phyloP scores from a whole-genome alignment of 306 rosid genomes.

The Malus sieversii region DNA sequence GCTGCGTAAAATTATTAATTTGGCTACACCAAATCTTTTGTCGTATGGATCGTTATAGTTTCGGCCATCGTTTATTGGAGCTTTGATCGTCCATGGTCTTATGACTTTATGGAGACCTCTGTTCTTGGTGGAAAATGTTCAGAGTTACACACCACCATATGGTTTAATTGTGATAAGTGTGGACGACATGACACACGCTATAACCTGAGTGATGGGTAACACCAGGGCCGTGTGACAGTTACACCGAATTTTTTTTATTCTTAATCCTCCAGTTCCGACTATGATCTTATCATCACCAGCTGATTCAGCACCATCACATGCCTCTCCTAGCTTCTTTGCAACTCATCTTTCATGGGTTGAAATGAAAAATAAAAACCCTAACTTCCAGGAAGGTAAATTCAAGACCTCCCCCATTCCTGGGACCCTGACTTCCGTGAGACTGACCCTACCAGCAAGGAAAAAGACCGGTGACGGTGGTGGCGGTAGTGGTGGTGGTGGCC shows the following conservation, averaged over 20 bases:
- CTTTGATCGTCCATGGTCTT: not conserved
- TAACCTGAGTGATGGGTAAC: not conserved
- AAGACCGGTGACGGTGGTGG: not conserved
- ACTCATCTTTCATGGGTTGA: not conserved
- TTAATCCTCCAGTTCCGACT: not conserved
- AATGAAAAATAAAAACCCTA: not conserved
- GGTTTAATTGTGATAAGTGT: not conserved
- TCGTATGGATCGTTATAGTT: no score
- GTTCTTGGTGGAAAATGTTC: not conserved
- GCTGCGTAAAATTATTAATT: not conserved
- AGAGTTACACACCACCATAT: not conserved
- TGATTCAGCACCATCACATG: not conserved
- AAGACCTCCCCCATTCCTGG: not conserved
- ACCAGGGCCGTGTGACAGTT: no score
- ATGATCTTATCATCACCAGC: not conserved
- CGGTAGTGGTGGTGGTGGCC: conserved; percentile 3
- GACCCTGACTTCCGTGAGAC: not conserved
- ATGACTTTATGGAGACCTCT: not conserved
- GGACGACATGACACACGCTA: not conserved
- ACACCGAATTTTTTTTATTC: no score
- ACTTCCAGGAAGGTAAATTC: not conserved
- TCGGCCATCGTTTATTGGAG: no score
- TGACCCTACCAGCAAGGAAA: not conserved
- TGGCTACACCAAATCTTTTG: no score
- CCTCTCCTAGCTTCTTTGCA: conserved; percentile 1